Evolutionary conservation across 2,329 filamentous ascomycete species (phyloP), one percentile per base, ranked within the genome.

Genomic region (Botrytis fabae): DNA sequence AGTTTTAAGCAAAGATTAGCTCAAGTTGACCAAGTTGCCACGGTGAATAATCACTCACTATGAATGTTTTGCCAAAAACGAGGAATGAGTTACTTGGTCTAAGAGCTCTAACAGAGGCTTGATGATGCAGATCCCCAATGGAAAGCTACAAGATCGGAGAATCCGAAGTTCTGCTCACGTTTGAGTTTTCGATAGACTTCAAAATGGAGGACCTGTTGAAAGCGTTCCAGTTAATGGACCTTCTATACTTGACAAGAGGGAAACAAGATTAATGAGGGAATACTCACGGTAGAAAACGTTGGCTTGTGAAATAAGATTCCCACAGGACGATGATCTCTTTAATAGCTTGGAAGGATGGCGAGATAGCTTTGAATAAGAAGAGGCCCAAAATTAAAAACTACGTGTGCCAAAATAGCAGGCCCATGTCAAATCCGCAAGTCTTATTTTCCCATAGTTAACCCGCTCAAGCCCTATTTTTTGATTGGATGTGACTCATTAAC

Each of bases 61-160:
- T 1, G 1, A 18, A 2, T 32, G 22, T 22, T 6, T 46, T 28
- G 0, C 4, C 9, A 22, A 20, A 22, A 18, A 12, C 2, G 2
- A 0, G 12, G 4, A 54, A 3, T 16, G 10, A 54, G 16, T 28
- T 22, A n/a, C 46, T 54, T 12, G 18, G 2, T 20, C 14, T n/a
- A 2, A 0, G n/a, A 54, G 22, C 14, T 12, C 6, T 20, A 4
- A 28, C 7, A 12, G 40, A 22, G 3, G 32, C 6, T 20, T 38
- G 32, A 38, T 16, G 10, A 40, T 54, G 2, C 9, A 12, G 16
- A 28, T 40, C 25, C 10, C 4, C 12, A 2, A 54, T 38, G 1
- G 25, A 40, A 66, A 54, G 32, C 2, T 9, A 3, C 14, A 40
- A 40, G 14, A 66, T 38, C 5, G 12, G 35, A 1, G 16, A 40